Conservation (phyloP, 169 alveolate genomes). For the Plasmodium gaboni region DNA sequence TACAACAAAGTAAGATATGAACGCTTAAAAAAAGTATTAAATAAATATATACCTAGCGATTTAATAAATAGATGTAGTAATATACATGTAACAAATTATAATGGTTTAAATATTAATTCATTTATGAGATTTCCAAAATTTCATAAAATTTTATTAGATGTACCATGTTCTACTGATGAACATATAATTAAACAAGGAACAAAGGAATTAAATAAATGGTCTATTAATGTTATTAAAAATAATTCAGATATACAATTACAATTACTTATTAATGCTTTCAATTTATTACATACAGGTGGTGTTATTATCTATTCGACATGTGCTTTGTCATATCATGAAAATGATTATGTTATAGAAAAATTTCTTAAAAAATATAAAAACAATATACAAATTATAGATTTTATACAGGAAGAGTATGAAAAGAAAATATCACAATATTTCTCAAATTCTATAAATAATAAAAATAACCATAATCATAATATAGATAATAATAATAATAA, state of each 20-base stretch:
- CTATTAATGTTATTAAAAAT: conserved; percentile 78
- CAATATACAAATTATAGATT: conserved; percentile 26
- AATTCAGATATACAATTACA: conserved; percentile 81
- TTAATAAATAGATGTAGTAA: conserved; percentile 57
- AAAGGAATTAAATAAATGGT: conserved; percentile 76
- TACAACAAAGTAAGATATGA: conserved; percentile 72
- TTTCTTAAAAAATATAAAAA: conserved; percentile 12
- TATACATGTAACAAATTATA: conserved; percentile 77
- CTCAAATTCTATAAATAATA: background rate
- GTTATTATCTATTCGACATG: conserved; percentile 85
- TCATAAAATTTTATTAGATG: conserved; percentile 84
- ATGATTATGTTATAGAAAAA: conserved; percentile 78
- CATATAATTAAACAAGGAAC: conserved; percentile 71
- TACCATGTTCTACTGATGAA: conserved; percentile 87
- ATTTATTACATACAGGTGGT: conserved; percentile 81
- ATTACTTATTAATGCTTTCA: conserved; percentile 77
- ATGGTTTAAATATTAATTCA: conserved; percentile 75
- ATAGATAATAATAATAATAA: background rate
- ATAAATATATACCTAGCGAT: conserved; percentile 78
- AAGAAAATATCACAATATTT: conserved; percentile 6
- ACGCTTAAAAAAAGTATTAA: conserved; percentile 77
- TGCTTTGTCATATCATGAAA: conserved; percentile 84
- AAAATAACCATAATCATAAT: background rate
- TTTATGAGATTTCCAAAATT: conserved; percentile 79
- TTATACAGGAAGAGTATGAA: conserved; percentile 24